Conservation (phyloP, 257 asterid genomes). For the Solanum chaucha region DNA sequence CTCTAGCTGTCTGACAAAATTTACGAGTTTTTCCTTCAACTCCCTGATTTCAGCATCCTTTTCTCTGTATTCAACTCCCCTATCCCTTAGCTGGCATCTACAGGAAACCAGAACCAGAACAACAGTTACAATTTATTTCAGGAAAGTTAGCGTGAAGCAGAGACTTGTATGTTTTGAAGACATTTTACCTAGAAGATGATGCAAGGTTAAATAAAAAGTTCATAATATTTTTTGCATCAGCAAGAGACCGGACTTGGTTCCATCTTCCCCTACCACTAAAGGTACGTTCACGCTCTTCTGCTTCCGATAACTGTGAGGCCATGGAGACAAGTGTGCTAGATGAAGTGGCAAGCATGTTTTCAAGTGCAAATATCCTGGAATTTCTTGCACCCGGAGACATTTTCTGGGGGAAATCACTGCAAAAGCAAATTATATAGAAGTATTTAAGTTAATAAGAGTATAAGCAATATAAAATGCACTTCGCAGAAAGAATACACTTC, state of each 20-base stretch:
- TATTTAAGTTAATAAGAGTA: background rate
- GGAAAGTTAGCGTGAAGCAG: background rate
- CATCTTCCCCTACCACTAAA: slow-evolving; percentile 92
- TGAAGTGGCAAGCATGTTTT: slow-evolving; percentile 92
- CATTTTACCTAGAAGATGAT: slow-evolving; percentile 63
- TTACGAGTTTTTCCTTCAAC: slow-evolving; percentile 76
- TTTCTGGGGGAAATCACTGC: slow-evolving; percentile 47
- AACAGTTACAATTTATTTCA: slow-evolving; percentile 1
- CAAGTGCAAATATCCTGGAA: slow-evolving; percentile 83
- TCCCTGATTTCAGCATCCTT: slow-evolving; percentile 82
- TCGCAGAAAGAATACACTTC: background rate
- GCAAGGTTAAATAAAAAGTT: slow-evolving; percentile 70
- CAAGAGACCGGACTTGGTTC: slow-evolving; percentile 83
- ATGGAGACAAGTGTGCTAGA: slow-evolving; percentile 85
- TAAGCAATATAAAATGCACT: background rate
- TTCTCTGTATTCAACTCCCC: slow-evolving; percentile 79
- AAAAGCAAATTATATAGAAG: background rate
- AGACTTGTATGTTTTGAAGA: background rate
- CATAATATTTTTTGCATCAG: slow-evolving; percentile 87
- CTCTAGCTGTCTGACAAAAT: slow-evolving; percentile 59
- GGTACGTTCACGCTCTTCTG: slow-evolving; percentile 93
- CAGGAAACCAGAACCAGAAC: background rate
- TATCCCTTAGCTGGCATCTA: slow-evolving; percentile 75
- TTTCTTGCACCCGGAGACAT: slow-evolving; percentile 98
- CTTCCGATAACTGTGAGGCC: slow-evolving; percentile 97